These are phyloP conservation scores for Penicillium arizonense DNA, from an alignment of 495 filamentous ascomycete genomes.

Conservation along the genomic window DNA sequence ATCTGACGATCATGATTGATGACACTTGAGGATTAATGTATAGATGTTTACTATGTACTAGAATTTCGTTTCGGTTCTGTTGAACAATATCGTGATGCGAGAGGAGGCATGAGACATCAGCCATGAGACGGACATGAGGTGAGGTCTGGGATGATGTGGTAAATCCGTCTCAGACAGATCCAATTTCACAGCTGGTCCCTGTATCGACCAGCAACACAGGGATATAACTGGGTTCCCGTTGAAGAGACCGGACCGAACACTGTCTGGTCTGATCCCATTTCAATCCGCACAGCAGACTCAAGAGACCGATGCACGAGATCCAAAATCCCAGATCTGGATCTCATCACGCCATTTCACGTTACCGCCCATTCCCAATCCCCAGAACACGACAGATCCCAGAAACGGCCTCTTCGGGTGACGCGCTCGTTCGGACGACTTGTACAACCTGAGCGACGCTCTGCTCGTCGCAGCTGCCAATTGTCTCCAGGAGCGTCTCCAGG, in stretches of 20 bases:
- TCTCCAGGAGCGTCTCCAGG: slow-evolving; percentile 29
- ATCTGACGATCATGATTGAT: slow-evolving; percentile 10
- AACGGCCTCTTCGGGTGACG: slow-evolving; percentile 34
- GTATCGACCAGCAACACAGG: not conserved
- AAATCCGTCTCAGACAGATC: not conserved
- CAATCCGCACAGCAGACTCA: too few species aligned
- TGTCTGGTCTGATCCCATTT: too few species aligned
- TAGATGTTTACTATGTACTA: slow-evolving; percentile 9
- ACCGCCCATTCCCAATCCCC: slow-evolving; percentile 14
- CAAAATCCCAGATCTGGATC: not conserved
- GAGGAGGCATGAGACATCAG: not conserved
- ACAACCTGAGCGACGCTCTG: slow-evolving; percentile 26
- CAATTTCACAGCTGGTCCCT: not conserved
- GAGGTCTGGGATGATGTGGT: not conserved
- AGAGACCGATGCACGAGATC: not conserved
- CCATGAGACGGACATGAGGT: not conserved
- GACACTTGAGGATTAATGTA: slow-evolving; percentile 17
- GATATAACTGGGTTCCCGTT: not conserved
- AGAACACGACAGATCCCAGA: slow-evolving; percentile 29
- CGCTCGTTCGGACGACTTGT: slow-evolving; percentile 28
- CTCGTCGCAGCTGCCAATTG: slow-evolving; percentile 33
- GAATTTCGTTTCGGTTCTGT: not conserved
- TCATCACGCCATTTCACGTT: not conserved
- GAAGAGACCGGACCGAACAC: too few species aligned
- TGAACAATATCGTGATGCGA: not conserved